Evolutionary conservation across 352 stramenopile species (phyloP), one percentile per base, ranked within the genome.

Genomic region (Phytopythium kandeliae): DNA sequence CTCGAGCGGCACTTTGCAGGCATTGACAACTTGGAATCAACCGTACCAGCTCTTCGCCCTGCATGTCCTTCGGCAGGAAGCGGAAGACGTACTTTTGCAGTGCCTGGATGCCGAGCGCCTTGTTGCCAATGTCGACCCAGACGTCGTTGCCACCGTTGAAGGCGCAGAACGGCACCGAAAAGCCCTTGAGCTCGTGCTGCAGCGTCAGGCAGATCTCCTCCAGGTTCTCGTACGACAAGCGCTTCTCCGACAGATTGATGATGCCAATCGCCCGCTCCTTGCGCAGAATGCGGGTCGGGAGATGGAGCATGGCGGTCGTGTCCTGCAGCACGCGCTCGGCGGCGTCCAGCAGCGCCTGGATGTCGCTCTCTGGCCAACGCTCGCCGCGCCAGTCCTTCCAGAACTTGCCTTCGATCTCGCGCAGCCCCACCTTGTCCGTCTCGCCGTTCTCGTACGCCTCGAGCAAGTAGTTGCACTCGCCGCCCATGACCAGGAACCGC

Each of bases 121-220:
- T 98, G 69, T 98, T 96, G n/a, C 96, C 96, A 37, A 98, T 85
- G 64, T 98, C 96, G 15, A 98, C 90, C 90, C 90, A 98, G 38
- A 95, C 91, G 63, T 98, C 96, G 35, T 93, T 89, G 15, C 96
- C 96, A 25, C 96, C 96, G 65, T 98, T 98, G 61, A 98, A 98
- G 2, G 93, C 94, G 60, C 94, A 98, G 59, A 96, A 97, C 11
- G 96, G 96, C 21, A 98, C 71, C 2, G 40, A 44, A 16, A 71
- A 78, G 54, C 89, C 65, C 30, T 76, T 65, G 31, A 98, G 63
- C 54, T 86, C 80, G 42, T 92, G 73, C 63, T 98, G 93, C 44
- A 96, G 78, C 11, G 89, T 85, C 19, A 98, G 63, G 19, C 96
- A 95, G 21, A 93, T 86, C 66, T 98, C 96, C 59, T 98, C 96